These are phyloP conservation scores for Pachyrhizus erosus DNA, from an alignment of 306 rosid genomes.

Conservation along the genomic window DNA sequence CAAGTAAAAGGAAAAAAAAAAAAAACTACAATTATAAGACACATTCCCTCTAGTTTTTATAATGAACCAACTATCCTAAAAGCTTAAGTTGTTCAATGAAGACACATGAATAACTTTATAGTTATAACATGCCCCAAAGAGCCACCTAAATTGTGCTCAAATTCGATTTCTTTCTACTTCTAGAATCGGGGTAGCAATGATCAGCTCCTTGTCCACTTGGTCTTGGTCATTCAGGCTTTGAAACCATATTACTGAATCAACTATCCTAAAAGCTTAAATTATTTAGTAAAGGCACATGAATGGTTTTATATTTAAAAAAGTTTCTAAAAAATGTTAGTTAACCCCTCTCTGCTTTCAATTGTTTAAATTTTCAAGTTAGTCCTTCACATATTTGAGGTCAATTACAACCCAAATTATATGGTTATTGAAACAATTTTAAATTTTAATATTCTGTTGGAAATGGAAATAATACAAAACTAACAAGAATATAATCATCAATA, in stretches of 20 bases:
- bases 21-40: not conserved
- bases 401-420: slow-evolving; percentile 1
- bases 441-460: not conserved
- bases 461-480: not conserved
- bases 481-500: slow-evolving; percentile 9
- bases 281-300: not conserved
- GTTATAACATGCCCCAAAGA: not conserved
- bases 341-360: not conserved
- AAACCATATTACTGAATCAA: not conserved
- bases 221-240: not conserved
- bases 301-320: not conserved
- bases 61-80: not conserved
- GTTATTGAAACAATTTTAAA: not conserved
- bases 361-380: not conserved
- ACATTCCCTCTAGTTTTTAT: not conserved
- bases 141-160: not conserved
- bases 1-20: not conserved
- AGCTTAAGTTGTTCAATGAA: not conserved
- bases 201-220: not conserved
- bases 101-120: not conserved
- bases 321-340: not conserved
- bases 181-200: not conserved
- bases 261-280: slow-evolving; percentile 3
- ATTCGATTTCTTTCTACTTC: not conserved
- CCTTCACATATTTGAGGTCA: not conserved